Conservation (phyloP, 2,329 filamentous ascomycete genomes). For the Phialophora macrospora region DNA sequence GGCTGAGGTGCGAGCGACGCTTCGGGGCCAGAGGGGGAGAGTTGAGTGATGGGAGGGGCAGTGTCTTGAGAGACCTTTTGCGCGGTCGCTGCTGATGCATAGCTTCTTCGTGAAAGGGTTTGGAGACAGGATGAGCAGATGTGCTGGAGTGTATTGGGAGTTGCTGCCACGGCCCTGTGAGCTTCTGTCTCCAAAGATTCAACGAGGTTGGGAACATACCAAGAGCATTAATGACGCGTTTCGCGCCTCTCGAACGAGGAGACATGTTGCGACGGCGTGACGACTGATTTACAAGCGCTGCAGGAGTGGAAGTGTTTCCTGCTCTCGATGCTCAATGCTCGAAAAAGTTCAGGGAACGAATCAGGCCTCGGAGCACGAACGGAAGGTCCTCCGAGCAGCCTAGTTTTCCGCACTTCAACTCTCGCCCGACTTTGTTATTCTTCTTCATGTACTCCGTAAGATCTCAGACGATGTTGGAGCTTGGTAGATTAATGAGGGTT, state of each 20-base stretch:
- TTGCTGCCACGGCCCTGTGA: slow-evolving; percentile 27
- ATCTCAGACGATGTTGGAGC: not conserved
- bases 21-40: slow-evolving; percentile 46
- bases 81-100: slow-evolving; percentile 35
- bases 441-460: not conserved
- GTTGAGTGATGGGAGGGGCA: slow-evolving; percentile 26
- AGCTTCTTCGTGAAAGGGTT: slow-evolving; percentile 28
- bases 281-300: not conserved
- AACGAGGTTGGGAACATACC: slow-evolving; percentile 21
- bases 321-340: slow-evolving; percentile 5
- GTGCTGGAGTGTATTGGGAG: slow-evolving; percentile 28
- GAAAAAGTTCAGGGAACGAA: slow-evolving; percentile 18
- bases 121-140: slow-evolving; percentile 39
- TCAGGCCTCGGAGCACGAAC: slow-evolving; percentile 2
- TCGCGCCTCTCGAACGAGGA: slow-evolving; percentile 37
- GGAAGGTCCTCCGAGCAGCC: slow-evolving; percentile 8
- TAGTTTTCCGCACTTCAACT: slow-evolving; percentile 2
- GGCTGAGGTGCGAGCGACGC: slow-evolving; percentile 47
- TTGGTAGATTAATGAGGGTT: not conserved
- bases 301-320: not conserved
- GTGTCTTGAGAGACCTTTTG: slow-evolving; percentile 22
- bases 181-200: slow-evolving; percentile 3
- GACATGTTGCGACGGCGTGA: slow-evolving; percentile 26
- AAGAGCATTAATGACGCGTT: slow-evolving; percentile 30
- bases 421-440: not conserved